These are phyloP conservation scores for Delphinella strobiligena DNA, from an alignment of 2,329 filamentous ascomycete genomes.

Conservation along the genomic window DNA sequence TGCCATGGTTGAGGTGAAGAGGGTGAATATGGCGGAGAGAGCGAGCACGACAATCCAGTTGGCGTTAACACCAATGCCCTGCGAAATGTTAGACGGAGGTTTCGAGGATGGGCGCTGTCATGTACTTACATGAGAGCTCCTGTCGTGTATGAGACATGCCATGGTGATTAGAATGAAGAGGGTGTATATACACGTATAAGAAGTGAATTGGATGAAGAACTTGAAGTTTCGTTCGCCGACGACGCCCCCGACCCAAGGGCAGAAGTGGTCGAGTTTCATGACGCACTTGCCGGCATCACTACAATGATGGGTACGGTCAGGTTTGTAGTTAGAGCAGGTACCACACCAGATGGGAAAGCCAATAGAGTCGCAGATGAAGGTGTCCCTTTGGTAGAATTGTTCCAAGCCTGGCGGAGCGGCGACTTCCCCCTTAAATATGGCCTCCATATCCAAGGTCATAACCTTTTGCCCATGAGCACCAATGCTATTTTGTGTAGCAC, in stretches of 20 bases:
- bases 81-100: too few relatives aligned
- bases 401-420: conserved; percentile 59
- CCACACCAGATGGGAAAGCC: conserved; percentile 82
- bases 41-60: conserved; percentile 56
- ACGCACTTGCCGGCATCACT: conserved; percentile 72
- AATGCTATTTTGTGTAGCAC: not conserved
- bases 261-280: conserved; percentile 88
- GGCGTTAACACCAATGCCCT: conserved; percentile 31
- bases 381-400: conserved; percentile 67
- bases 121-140: too few relatives aligned
- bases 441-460: conserved; percentile 14
- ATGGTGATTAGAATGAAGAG: conserved; percentile 50
- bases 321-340: conserved; percentile 75
- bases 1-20: conserved; percentile 75
- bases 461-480: conserved; percentile 3
- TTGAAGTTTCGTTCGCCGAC: conserved; percentile 80
- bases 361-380: conserved; percentile 72
- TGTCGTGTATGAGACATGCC: conserved; percentile 49
- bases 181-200: conserved; percentile 60
- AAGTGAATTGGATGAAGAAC: conserved; percentile 80
- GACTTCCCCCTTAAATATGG: conserved; percentile 14
- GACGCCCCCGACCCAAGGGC: conserved; percentile 84
- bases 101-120: too few relatives aligned
- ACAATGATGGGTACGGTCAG: conserved; percentile 78
- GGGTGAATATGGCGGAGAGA: conserved; percentile 57